phyloP scores from a whole-genome alignment of 2,329 filamentous ascomycete species.

The Dactylellina parvicollis region DNA sequence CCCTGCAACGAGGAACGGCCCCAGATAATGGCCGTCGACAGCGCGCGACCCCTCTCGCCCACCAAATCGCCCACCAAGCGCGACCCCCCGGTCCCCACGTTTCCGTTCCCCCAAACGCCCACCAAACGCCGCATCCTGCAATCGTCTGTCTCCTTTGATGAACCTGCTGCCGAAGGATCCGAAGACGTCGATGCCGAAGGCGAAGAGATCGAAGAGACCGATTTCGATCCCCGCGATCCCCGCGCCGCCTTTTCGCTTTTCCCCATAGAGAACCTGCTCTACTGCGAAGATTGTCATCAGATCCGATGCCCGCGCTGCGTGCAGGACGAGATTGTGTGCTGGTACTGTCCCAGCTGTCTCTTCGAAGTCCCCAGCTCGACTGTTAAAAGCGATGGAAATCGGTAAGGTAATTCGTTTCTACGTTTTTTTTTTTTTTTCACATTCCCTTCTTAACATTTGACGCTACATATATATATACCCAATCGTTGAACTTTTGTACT shows the following conservation, averaged over 20 bases:
- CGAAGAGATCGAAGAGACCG: constrained; percentile 75
- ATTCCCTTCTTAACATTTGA: not conserved
- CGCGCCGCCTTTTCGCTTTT: constrained; percentile 92
- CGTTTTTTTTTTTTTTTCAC: no score
- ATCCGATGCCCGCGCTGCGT: constrained; percentile 94
- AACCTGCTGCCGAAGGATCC: constrained; percentile 39
- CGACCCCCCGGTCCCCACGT: constrained; percentile 56
- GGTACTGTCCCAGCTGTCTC: constrained; percentile 92
- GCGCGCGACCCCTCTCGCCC: constrained; percentile 58
- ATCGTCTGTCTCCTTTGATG: constrained; percentile 36
- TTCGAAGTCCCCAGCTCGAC: constrained; percentile 96
- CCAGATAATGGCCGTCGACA: constrained; percentile 57
- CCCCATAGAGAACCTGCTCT: constrained; percentile 90
- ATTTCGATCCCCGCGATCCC: constrained; percentile 85
- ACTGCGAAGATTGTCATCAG: constrained; percentile 97
- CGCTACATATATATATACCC: no score
- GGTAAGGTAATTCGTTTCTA: constrained; percentile 67
- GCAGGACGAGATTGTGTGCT: constrained; percentile 90
- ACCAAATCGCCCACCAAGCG: constrained; percentile 61
- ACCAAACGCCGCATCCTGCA: constrained; percentile 55
- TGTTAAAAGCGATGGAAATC: constrained; percentile 90
- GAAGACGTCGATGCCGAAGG: constrained; percentile 62
- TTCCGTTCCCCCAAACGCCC: constrained; percentile 31
- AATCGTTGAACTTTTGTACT: not conserved
- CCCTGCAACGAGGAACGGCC: constrained; percentile 67